Percentiles rank a stretch among this genome's conserved stretches.
phyloP scores from a whole-genome alignment of 345 rosid species.

The Streptanthus diversifolius region DNA sequence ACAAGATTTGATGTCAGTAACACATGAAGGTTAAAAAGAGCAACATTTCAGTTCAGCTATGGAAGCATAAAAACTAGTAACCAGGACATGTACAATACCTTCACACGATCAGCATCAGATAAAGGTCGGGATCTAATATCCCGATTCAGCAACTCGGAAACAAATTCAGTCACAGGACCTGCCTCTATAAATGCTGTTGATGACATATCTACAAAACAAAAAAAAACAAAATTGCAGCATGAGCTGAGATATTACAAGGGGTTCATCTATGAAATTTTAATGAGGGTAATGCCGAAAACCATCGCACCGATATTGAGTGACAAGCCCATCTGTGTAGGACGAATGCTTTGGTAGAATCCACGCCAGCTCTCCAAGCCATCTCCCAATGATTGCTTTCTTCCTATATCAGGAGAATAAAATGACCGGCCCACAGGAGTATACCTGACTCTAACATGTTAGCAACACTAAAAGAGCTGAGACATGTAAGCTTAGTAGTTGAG shows the following conservation, averaged over 20 bases:
- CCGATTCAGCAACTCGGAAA: slow-evolving; percentile 56
- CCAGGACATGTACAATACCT: slow-evolving; percentile 45
- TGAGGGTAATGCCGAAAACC: not conserved
- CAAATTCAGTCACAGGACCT: slow-evolving; percentile 71
- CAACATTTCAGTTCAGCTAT: not conserved
- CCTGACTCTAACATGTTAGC: slow-evolving; percentile 39
- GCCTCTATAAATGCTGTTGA: slow-evolving; percentile 97
- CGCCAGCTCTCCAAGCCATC: slow-evolving; percentile 99
- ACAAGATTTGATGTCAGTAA: not conserved
- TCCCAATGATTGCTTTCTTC: slow-evolving; percentile 75
- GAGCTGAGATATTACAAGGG: not conserved
- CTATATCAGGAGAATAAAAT: slow-evolving; percentile 79
- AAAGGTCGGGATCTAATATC: slow-evolving; percentile 72
- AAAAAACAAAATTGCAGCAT: slow-evolving; percentile 16
- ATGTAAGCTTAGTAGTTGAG: not conserved
- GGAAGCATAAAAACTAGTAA: not conserved
- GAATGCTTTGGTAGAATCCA: slow-evolving; percentile 95
- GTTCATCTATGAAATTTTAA: not conserved
- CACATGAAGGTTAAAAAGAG: not conserved
- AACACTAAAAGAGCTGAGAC: slow-evolving; percentile 7
- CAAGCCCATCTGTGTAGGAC: slow-evolving; percentile 94
- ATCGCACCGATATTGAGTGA: slow-evolving; percentile 77
- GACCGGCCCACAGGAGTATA: slow-evolving; percentile 89
- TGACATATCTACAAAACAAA: slow-evolving; percentile 71
- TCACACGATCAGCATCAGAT: slow-evolving; percentile 90